Percentiles rank a stretch among this genome's conserved stretches.
Conservation (phyloP, 805 yeast genomes). For the Yarrowia sp. region DNA sequence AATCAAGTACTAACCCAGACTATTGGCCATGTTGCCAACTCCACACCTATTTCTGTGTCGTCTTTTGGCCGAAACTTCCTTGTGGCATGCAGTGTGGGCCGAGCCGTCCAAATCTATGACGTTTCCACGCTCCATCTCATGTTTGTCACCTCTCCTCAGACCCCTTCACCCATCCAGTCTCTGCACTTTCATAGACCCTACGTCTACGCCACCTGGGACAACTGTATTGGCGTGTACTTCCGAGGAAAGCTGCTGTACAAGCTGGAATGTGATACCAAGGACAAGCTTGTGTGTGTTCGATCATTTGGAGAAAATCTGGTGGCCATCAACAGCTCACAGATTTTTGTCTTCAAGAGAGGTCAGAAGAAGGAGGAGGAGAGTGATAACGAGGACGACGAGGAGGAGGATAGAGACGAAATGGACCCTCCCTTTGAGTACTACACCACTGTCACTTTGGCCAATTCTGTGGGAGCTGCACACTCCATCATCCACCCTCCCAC, state of each 20-base stretch:
- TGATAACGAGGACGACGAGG: constrained; percentile 16
- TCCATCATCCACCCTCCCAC: constrained; percentile 85
- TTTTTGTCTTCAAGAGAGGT: constrained; percentile 60
- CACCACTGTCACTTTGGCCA: constrained; percentile 64
- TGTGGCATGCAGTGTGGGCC: constrained; percentile 88
- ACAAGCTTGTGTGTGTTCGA: constrained; percentile 13
- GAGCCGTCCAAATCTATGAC: constrained; percentile 90
- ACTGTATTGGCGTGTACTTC: constrained; percentile 70
- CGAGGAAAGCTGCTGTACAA: constrained; percentile 72
- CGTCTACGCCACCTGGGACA: constrained; percentile 78
- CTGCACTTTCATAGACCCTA: constrained; percentile 83
- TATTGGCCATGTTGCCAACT: constrained; percentile 88
- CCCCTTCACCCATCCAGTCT: constrained; percentile 71
- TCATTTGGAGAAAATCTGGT: constrained; percentile 45
- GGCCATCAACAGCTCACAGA: constrained; percentile 58
- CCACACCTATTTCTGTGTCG: constrained; percentile 84
- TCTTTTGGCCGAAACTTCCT: constrained; percentile 87
- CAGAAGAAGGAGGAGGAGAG: constrained; percentile 50
- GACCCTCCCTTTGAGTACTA: constrained; percentile 59
- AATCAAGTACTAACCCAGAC: constrained; percentile 43
- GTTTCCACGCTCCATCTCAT: constrained; percentile 80
- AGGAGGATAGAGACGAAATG: constrained; percentile 23
- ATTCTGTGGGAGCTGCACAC: constrained; percentile 74
- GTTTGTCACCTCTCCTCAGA: constrained; percentile 83
- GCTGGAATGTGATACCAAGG: constrained; percentile 49